phyloP scores from a whole-genome alignment of 2,329 filamentous ascomycete genomes.

The Colletotrichum chlorophyti region DNA sequence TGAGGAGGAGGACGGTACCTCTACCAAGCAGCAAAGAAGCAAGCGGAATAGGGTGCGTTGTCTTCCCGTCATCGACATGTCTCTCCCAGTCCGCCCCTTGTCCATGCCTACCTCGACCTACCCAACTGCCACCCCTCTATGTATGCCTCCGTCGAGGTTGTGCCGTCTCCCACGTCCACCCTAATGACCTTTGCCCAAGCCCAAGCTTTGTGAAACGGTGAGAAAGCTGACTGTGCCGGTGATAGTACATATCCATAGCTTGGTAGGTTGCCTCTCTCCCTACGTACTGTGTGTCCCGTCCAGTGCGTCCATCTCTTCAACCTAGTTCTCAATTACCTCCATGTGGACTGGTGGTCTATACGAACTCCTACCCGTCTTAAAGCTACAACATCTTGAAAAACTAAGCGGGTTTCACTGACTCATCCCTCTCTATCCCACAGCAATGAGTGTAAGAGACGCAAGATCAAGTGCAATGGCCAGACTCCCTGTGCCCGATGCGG shows the following conservation, averaged over 20 bases:
- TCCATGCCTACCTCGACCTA: neutral
- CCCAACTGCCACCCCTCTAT: neutral
- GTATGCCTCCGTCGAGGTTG: too few species aligned
- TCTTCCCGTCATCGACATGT: constrained; percentile 4
- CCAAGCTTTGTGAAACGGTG: constrained; percentile 5
- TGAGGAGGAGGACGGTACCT: constrained; percentile 47
- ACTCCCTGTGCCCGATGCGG: constrained; percentile 72
- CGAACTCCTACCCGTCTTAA: too few species aligned
- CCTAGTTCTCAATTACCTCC: too few species aligned
- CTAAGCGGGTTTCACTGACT: too few species aligned
- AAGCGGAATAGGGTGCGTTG: constrained; percentile 64
- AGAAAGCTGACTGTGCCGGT: constrained; percentile 22
- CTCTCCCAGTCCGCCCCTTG: neutral
- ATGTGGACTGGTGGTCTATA: too few species aligned
- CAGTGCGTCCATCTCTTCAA: neutral
- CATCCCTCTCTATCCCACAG: constrained; percentile 42
- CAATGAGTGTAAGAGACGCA: constrained; percentile 78
- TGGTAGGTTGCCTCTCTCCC: constrained; percentile 49
- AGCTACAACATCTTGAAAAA: too few species aligned
- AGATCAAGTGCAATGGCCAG: constrained; percentile 78
- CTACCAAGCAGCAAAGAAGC: constrained; percentile 60
- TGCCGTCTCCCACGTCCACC: neutral
- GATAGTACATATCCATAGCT: constrained; percentile 66
- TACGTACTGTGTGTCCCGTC: neutral
- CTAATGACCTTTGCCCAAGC: neutral